These are phyloP conservation scores for Dorcoceras hygrometricum DNA, from an alignment of 257 asterid genomes.

Conservation along the genomic window DNA sequence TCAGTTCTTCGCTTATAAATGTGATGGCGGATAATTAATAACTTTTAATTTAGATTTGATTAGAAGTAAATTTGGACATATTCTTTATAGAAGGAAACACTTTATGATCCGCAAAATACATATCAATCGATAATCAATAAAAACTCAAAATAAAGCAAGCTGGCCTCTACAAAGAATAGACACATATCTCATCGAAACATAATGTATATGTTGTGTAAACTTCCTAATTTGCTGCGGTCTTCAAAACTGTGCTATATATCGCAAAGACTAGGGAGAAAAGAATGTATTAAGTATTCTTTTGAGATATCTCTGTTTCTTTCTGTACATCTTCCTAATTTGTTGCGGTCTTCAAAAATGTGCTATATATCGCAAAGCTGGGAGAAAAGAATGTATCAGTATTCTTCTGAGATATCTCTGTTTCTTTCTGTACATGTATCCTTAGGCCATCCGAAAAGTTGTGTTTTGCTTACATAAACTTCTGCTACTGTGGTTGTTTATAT, in stretches of 20 bases:
- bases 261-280: not conserved
- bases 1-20: too few relatives aligned
- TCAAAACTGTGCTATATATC: not conserved
- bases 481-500: conserved; percentile 22
- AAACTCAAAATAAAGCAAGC: too few relatives aligned
- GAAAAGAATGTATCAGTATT: not conserved
- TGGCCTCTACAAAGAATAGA: not conserved
- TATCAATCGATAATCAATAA: too few relatives aligned
- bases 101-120: too few relatives aligned
- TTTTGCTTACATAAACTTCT: conserved; percentile 16
- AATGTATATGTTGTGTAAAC: too few relatives aligned
- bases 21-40: too few relatives aligned
- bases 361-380: not conserved
- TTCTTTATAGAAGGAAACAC: too few relatives aligned
- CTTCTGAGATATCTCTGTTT: not conserved
- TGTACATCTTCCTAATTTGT: too few relatives aligned
- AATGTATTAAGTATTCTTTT: not conserved
- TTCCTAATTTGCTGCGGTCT: not conserved
- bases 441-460: not conserved
- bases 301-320: not conserved
- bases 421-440: not conserved
- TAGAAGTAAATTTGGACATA: too few relatives aligned
- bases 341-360: too few relatives aligned
- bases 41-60: too few relatives aligned
- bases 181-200: not conserved